Conservation (phyloP, 1,284 basidiomycete species). For the Marasmius tenuissimus region DNA sequence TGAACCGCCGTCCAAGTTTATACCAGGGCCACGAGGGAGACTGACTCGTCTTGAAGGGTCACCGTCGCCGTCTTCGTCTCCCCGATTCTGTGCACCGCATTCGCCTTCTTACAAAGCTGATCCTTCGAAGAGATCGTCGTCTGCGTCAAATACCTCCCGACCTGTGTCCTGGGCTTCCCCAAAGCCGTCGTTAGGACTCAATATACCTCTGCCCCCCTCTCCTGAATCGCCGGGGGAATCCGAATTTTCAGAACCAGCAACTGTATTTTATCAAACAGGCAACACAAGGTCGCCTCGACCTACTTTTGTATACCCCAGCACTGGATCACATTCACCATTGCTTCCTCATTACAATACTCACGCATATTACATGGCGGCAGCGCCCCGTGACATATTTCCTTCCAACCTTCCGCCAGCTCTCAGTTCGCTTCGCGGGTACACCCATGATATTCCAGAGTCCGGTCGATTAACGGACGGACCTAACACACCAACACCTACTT, state of each 20-base stretch:
- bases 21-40: constrained; percentile 22
- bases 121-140: constrained; percentile 26
- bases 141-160: constrained; percentile 41
- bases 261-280: constrained; percentile 58
- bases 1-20: constrained; percentile 6
- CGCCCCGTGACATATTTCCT: constrained; percentile 38
- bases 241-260: constrained; percentile 43
- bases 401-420: constrained; percentile 31
- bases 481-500: constrained; percentile 41
- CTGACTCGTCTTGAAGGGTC: constrained; percentile 8
- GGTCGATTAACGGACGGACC: constrained; percentile 31
- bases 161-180: constrained; percentile 33
- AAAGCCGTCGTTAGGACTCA: constrained; percentile 30
- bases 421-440: constrained; percentile 19
- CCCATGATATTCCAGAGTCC: constrained; percentile 23
- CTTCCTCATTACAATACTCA: constrained; percentile 29
- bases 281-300: constrained; percentile 17
- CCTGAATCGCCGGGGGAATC: constrained; percentile 36
- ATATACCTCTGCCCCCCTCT: constrained; percentile 42
- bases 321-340: constrained; percentile 40
- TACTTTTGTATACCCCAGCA: constrained; percentile 28
- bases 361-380: constrained; percentile 21
- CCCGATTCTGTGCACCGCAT: constrained; percentile 13
- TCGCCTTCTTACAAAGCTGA: constrained; percentile 32
- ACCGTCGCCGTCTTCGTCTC: neutral